A percentile compares a stretch with the other conserved stretches of the same genome.
These are phyloP conservation scores for Fragaria ananassa DNA, from an alignment of 306 rosid species.

Conservation along the genomic window DNA sequence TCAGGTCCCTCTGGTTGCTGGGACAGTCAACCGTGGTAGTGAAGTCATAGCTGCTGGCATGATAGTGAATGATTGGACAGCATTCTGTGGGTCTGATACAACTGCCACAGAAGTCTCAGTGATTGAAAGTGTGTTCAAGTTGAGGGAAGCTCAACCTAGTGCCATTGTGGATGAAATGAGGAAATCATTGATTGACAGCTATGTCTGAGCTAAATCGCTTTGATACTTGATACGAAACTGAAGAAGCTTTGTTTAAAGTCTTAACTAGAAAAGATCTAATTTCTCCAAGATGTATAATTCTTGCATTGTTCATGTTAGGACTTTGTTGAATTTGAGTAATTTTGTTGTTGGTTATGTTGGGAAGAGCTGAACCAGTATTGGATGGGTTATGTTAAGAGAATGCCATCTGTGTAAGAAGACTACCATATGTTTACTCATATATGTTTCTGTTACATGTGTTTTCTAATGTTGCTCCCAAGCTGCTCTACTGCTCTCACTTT, in stretches of 20 bases:
- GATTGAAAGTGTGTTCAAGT: constrained; percentile 82
- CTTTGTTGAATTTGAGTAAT: background rate
- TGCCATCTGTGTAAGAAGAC: background rate
- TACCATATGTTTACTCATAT: background rate
- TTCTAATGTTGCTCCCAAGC: background rate
- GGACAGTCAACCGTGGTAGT: constrained; percentile 85
- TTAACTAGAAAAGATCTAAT: background rate
- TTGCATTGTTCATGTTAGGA: background rate
- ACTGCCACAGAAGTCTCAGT: constrained; percentile 93
- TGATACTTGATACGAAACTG: background rate
- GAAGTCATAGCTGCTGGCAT: constrained; percentile 87
- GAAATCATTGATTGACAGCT: constrained; percentile 75
- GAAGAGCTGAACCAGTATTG: background rate
- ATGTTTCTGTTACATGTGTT: background rate
- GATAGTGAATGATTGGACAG: constrained; percentile 89
- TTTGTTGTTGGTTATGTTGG: background rate
- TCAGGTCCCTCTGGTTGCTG: constrained; percentile 92
- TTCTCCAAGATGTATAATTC: background rate
- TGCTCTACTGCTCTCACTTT: too few species aligned
- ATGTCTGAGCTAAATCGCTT: constrained; percentile 38
- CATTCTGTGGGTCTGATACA: constrained; percentile 92
- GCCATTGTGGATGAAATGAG: constrained; percentile 88
- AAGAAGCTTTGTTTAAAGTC: background rate
- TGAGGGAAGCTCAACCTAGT: constrained; percentile 80
- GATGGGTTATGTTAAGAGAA: background rate